Evolutionary conservation across 2,329 filamentous ascomycete species (phyloP).

Genomic region (Xylaria sp.): DNA sequence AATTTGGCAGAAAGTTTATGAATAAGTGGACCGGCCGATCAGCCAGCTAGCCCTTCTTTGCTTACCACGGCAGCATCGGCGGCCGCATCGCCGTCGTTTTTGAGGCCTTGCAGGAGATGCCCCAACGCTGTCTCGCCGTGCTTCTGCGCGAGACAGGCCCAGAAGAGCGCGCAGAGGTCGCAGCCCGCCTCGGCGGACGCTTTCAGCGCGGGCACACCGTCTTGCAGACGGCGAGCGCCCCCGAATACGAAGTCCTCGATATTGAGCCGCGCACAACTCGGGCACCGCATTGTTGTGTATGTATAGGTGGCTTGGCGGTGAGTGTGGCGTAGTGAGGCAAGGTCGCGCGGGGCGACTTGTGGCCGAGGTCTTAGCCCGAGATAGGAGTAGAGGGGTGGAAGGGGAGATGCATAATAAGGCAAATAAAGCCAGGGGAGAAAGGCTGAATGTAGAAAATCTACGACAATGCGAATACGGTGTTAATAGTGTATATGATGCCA

Average conservation of each 20-base stretch:
- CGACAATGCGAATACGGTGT: too few species aligned
- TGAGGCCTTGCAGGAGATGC: neutral
- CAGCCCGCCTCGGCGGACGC: slow-evolving; percentile 30
- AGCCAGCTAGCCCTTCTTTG: neutral
- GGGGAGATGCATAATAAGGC: too few species aligned
- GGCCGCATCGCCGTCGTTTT: neutral
- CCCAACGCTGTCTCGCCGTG: neutral
- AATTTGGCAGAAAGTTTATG: neutral
- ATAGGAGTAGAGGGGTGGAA: too few species aligned
- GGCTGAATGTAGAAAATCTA: too few species aligned
- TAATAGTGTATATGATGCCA: too few species aligned
- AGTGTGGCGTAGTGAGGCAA: too few species aligned
- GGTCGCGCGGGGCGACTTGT: too few species aligned
- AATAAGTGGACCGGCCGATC: too few species aligned
- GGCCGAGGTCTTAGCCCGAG: too few species aligned
- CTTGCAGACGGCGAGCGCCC: neutral
- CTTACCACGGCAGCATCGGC: slow-evolving; percentile 3
- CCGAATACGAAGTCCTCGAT: neutral
- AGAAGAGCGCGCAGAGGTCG: slow-evolving; percentile 33
- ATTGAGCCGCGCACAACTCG: slow-evolving; percentile 10
- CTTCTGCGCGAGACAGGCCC: neutral
- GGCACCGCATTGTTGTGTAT: slow-evolving; percentile 15
- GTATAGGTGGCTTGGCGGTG: too few species aligned
- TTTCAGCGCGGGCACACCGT: slow-evolving; percentile 20
- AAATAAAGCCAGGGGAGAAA: too few species aligned